These are phyloP conservation scores for Trichoderma breve DNA, from an alignment of 2,329 filamentous ascomycete species.

Conservation along the genomic window DNA sequence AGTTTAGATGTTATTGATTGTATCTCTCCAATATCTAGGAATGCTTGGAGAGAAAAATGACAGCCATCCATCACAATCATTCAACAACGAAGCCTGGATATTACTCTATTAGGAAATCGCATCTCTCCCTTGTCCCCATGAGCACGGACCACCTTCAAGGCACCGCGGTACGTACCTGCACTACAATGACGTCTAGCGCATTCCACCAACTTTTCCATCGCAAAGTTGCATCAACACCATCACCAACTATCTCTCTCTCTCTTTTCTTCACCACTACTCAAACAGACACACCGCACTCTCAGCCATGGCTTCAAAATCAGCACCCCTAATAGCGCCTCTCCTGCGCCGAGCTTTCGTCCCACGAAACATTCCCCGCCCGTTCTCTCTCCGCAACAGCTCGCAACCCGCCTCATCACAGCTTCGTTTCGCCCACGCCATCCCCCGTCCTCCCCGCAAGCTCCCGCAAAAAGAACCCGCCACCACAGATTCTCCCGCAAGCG, in stretches of 20 bases:
- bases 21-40: neutral
- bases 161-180: neutral
- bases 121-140: neutral
- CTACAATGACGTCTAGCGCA: slow-evolving; percentile 11
- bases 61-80: neutral
- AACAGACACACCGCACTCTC: neutral
- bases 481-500: slow-evolving; percentile 28
- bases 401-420: slow-evolving; percentile 21
- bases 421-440: slow-evolving; percentile 36
- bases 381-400: slow-evolving; percentile 21
- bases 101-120: slow-evolving; percentile 4
- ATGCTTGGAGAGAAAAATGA: neutral
- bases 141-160: neutral
- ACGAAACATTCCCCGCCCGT: slow-evolving; percentile 22
- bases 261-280: neutral
- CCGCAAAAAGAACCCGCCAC: slow-evolving; percentile 9
- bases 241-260: neutral
- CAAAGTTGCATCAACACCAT: slow-evolving; percentile 20
- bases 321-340: slow-evolving; percentile 23
- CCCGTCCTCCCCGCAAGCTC: slow-evolving; percentile 30
- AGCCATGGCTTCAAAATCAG: slow-evolving; percentile 33
- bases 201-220: neutral
- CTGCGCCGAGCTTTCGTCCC: slow-evolving; percentile 23
- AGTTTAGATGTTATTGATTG: neutral
- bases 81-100: neutral